phyloP scores from a whole-genome alignment of 2,329 filamentous ascomycete genomes.

The Colletotrichum plurivorum region DNA sequence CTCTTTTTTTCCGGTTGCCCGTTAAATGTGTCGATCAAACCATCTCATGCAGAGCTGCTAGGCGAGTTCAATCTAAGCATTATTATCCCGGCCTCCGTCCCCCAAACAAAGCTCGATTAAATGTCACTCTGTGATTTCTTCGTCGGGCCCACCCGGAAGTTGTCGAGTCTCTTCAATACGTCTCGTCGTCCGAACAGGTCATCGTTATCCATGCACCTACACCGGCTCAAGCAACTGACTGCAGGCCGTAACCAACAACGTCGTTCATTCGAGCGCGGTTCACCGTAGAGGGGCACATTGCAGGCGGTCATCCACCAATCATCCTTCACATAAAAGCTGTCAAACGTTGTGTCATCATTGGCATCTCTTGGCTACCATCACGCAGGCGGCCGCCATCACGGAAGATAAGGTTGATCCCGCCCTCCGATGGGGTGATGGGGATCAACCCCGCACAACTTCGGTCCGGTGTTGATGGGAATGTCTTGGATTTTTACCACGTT shows the following conservation, averaged over 20 bases:
- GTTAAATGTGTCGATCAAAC: not conserved
- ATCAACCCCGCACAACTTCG: conserved; percentile 22
- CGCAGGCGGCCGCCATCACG: not conserved
- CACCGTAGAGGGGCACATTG: not conserved
- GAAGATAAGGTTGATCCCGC: not conserved
- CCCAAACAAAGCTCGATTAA: too few species aligned
- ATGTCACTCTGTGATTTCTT: too few species aligned
- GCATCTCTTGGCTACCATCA: not conserved
- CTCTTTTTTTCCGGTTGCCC: not conserved
- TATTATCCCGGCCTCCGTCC: too few species aligned
- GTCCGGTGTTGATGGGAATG: not conserved
- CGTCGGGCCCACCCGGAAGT: too few species aligned
- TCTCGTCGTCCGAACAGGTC: too few species aligned
- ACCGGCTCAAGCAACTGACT: not conserved
- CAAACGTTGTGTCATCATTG: not conserved
- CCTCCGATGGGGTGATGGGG: not conserved
- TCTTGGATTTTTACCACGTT: not conserved
- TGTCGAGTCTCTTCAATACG: too few species aligned
- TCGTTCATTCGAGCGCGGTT: not conserved
- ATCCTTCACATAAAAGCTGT: not conserved
- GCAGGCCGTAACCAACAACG: not conserved
- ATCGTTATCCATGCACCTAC: too few species aligned
- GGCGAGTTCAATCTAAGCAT: not conserved
- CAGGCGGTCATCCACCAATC: not conserved
- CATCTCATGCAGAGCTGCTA: not conserved